Evolutionary conservation across 208 protist genomes (phyloP).

Genomic region (Novymonas esmeraldas): DNA sequence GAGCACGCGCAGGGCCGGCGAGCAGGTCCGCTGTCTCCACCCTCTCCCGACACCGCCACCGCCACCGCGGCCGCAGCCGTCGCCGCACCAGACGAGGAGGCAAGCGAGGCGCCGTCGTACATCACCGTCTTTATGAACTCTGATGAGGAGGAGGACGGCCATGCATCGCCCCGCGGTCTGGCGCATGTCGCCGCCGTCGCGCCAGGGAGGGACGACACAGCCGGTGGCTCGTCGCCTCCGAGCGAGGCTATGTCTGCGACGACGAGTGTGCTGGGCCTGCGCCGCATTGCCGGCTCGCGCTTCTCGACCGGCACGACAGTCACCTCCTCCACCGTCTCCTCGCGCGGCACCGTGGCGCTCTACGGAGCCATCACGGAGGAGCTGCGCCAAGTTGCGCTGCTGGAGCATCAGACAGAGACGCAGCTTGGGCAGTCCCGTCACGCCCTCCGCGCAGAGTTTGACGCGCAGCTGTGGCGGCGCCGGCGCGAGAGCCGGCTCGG

Average conservation of each 20-base stretch:
- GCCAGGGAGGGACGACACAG: neutral
- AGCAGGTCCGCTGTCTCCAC: no score
- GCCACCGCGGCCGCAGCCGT: neutral
- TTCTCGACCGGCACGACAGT: slow-evolving; percentile 23
- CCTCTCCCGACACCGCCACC: no score
- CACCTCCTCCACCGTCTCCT: slow-evolving; percentile 41
- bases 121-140: slow-evolving; percentile 49
- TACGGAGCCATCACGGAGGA: slow-evolving; percentile 77
- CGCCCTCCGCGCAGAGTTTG: slow-evolving; percentile 44
- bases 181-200: neutral
- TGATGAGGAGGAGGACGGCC: slow-evolving; percentile 25
- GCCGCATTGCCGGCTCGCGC: slow-evolving; percentile 15
- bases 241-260: neutral
- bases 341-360: slow-evolving; percentile 55
- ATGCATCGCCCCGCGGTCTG: no score
- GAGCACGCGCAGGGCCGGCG: no score
- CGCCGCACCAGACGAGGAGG: neutral
- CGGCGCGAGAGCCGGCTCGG: slow-evolving; percentile 38
- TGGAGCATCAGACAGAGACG: slow-evolving; percentile 28
- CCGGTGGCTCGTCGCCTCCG: slow-evolving; percentile 3
- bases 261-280: slow-evolving; percentile 34
- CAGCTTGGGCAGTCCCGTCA: slow-evolving; percentile 26
- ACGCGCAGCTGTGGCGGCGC: slow-evolving; percentile 27
- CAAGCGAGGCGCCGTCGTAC: slow-evolving; percentile 22
- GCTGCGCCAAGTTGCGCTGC: slow-evolving; percentile 38